Conservation (phyloP, 139 green algal genomes). For the Protoeuglena noctilucae region DNA sequence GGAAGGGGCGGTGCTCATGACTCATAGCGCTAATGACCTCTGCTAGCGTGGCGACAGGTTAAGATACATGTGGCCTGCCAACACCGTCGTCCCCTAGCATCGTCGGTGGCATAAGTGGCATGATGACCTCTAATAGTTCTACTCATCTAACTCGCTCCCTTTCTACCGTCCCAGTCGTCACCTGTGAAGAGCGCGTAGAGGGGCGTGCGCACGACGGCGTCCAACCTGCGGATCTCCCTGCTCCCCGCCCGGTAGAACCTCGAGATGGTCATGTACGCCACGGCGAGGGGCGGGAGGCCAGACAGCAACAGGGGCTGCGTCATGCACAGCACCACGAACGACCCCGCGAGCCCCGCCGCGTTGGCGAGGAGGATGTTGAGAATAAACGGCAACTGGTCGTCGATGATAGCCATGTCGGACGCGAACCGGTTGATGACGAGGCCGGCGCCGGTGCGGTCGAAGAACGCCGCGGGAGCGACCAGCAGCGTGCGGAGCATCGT, state of each 20-base stretch:
- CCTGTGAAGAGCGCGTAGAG: conserved; percentile 49
- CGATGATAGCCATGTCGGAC: conserved; percentile 51
- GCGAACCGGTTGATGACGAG: conserved; percentile 69
- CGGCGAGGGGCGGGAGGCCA: conserved; percentile 32
- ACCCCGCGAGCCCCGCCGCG: conserved; percentile 33
- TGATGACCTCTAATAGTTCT: too few relatives aligned
- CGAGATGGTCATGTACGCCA: conserved; percentile 15
- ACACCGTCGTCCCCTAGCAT: too few relatives aligned
- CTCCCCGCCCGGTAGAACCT: conserved; percentile 34
- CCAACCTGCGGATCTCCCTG: conserved; percentile 54
- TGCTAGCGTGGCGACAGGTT: too few relatives aligned
- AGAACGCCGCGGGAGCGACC: conserved; percentile 25
- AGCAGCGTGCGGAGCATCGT: conserved; percentile 38
- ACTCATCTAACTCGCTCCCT: too few relatives aligned
- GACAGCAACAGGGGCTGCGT: conserved; percentile 38
- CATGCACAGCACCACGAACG: conserved; percentile 42
- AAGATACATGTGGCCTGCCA: too few relatives aligned
- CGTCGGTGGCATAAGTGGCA: too few relatives aligned
- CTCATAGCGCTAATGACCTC: background rate
- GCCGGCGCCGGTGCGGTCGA: conserved; percentile 31
- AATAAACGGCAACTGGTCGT: conserved; percentile 80
- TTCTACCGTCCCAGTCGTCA: too few relatives aligned
- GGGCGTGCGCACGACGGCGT: conserved; percentile 37
- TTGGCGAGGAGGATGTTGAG: conserved; percentile 78
- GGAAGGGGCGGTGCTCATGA: too few relatives aligned